These are phyloP conservation scores for Lophium mytilinum DNA, from an alignment of 495 filamentous ascomycete species.

Conservation along the genomic window DNA sequence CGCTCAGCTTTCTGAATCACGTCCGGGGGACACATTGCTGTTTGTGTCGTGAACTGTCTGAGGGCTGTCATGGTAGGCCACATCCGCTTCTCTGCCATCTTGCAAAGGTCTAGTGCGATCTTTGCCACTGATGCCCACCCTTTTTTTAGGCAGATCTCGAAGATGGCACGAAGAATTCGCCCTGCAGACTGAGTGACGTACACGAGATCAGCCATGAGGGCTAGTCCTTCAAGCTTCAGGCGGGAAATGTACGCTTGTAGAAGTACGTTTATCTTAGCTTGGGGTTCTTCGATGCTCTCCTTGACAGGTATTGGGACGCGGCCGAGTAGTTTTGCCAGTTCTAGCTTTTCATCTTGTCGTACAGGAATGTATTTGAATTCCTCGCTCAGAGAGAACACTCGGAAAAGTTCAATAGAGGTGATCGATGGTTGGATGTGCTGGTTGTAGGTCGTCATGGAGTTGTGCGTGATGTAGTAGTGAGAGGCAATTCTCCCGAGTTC, in stretches of 20 bases:
- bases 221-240: slow-evolving; percentile 86
- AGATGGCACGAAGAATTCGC: slow-evolving; percentile 89
- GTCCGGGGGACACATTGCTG: slow-evolving; percentile 64
- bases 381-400: slow-evolving; percentile 92
- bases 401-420: slow-evolving; percentile 87
- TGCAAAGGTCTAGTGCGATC: slow-evolving; percentile 88
- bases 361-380: slow-evolving; percentile 99
- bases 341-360: slow-evolving; percentile 92
- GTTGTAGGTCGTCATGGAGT: slow-evolving; percentile 94
- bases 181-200: slow-evolving; percentile 98
- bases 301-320: slow-evolving; percentile 94
- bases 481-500: slow-evolving; percentile 93
- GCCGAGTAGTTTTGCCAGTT: slow-evolving; percentile 82
- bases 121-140: slow-evolving; percentile 93
- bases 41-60: slow-evolving; percentile 57
- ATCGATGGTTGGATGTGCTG: slow-evolving; percentile 90
- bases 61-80: slow-evolving; percentile 98
- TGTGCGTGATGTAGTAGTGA: slow-evolving; percentile 96
- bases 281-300: slow-evolving; percentile 92
- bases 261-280: slow-evolving; percentile 98
- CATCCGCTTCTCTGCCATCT: slow-evolving; percentile 99
- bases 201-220: slow-evolving; percentile 96
- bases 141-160: slow-evolving; percentile 93
- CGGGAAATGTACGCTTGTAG: slow-evolving; percentile 95
- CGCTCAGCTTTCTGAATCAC: slow-evolving; percentile 87